phyloP scores from a whole-genome alignment of 108 stramenopile genomes.

The Fragilaria radians region DNA sequence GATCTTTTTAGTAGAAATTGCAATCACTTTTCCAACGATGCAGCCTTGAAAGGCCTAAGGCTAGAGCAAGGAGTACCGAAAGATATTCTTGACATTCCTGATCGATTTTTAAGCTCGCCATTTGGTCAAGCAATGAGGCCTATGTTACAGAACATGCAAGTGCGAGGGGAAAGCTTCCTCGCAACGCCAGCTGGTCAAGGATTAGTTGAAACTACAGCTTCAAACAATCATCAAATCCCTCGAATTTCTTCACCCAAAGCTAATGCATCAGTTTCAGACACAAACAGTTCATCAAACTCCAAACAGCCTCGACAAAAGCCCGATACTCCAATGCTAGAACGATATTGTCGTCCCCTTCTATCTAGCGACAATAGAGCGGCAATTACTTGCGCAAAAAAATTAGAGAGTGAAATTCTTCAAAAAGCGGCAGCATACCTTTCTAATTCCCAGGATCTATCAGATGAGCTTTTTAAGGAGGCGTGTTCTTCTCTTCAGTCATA shows the following conservation, averaged over 20 bases:
- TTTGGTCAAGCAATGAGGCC: constrained; percentile 73
- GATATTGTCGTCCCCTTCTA: constrained; percentile 46
- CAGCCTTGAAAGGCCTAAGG: constrained; percentile 48
- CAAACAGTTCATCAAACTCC: constrained; percentile 37
- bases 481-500: constrained; percentile 5
- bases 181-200: neutral
- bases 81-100: constrained; percentile 63
- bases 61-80: constrained; percentile 44
- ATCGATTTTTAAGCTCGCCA: constrained; percentile 49
- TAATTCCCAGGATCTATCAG: neutral
- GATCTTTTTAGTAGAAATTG: constrained; percentile 66
- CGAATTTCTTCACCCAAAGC: constrained; percentile 3
- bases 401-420: constrained; percentile 14
- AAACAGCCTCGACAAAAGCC: constrained; percentile 4
- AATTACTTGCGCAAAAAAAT: constrained; percentile 35
- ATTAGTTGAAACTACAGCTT: constrained; percentile 13
- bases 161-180: constrained; percentile 16
- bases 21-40: constrained; percentile 65
- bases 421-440: constrained; percentile 12
- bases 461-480: neutral
- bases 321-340: constrained; percentile 40
- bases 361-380: constrained; percentile 52
- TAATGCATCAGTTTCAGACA: constrained; percentile 6
- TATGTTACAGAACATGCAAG: constrained; percentile 66
- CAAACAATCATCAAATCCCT: constrained; percentile 14